phyloP scores from a whole-genome alignment of 495 filamentous ascomycete genomes.

The Annulohypoxylon maeteangense region DNA sequence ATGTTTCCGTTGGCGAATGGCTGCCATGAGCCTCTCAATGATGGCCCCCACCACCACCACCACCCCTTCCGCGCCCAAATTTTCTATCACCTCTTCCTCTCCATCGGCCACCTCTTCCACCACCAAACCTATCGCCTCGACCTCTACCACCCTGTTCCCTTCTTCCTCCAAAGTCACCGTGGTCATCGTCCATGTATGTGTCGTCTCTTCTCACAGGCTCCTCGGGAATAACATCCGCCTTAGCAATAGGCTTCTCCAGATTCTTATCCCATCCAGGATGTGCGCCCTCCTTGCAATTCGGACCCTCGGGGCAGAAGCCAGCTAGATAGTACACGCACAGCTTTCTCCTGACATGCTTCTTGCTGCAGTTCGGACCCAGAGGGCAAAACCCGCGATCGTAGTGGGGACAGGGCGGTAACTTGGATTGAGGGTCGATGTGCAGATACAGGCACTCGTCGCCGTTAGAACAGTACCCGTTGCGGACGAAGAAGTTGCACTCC shows the following conservation, averaged over 20 bases:
- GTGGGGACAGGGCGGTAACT: slow-evolving; percentile 87
- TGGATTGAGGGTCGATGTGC: slow-evolving; percentile 85
- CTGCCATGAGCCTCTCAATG: slow-evolving; percentile 18
- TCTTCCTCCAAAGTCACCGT: slow-evolving; percentile 57
- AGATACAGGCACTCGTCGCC: slow-evolving; percentile 97
- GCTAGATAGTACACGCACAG: slow-evolving; percentile 89
- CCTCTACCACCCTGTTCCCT: slow-evolving; percentile 63
- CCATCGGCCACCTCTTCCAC: slow-evolving; percentile 47
- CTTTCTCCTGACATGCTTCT: slow-evolving; percentile 81
- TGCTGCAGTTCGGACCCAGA: slow-evolving; percentile 83
- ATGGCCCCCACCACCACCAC: no score
- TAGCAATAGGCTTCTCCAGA: slow-evolving; percentile 77
- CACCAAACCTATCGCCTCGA: slow-evolving; percentile 44
- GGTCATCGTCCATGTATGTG: slow-evolving; percentile 58
- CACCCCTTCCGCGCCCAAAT: slow-evolving; percentile 47
- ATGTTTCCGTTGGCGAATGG: not conserved
- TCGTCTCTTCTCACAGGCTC: slow-evolving; percentile 66
- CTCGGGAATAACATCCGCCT: slow-evolving; percentile 65
- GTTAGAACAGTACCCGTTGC: slow-evolving; percentile 92
- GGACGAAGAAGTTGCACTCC: slow-evolving; percentile 91
- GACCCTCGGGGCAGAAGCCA: slow-evolving; percentile 93
- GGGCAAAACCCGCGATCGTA: slow-evolving; percentile 97
- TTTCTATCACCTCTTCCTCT: slow-evolving; percentile 50
- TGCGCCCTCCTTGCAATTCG: slow-evolving; percentile 76
- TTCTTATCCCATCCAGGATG: slow-evolving; percentile 83